Percentiles rank a stretch among this genome's conserved stretches.
phyloP scores from a whole-genome alignment of 768 basidiomycete genomes.

The Tulasnella sp. region DNA sequence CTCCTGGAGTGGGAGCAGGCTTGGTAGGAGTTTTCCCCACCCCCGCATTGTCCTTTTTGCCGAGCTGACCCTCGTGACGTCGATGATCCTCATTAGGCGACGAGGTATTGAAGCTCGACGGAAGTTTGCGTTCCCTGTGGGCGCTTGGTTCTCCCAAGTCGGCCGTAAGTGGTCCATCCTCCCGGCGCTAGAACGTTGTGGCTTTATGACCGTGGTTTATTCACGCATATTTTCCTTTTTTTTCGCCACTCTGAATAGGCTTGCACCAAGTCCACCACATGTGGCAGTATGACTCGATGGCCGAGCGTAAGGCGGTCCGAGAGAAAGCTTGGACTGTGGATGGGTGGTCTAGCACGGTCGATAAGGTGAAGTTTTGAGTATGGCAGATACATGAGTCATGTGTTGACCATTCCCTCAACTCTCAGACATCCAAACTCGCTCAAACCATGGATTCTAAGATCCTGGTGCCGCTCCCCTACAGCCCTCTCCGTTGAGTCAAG shows the following conservation, averaged over 20 bases:
- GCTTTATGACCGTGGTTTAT: conserved; percentile 30
- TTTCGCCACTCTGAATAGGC: conserved; percentile 37
- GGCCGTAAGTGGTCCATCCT: conserved; percentile 45
- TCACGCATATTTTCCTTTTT: conserved; percentile 41
- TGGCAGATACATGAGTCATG: conserved; percentile 12
- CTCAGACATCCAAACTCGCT: conserved; percentile 82
- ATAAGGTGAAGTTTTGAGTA: conserved; percentile 56
- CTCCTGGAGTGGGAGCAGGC: conserved; percentile 92
- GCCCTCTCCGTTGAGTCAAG: conserved; percentile 68
- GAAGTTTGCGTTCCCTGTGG: conserved; percentile 78
- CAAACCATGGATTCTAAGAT: conserved; percentile 85
- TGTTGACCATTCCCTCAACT: background rate
- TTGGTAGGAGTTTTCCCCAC: conserved; percentile 52
- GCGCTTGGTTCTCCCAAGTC: conserved; percentile 89
- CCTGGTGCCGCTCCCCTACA: conserved; percentile 72
- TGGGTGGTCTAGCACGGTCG: conserved; percentile 93
- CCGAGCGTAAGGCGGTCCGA: conserved; percentile 74
- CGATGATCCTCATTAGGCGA: conserved; percentile 55
- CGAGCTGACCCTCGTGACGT: conserved; percentile 11
- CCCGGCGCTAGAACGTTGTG: no score
- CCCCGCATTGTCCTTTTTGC: background rate
- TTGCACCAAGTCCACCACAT: conserved; percentile 78
- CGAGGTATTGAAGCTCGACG: conserved; percentile 90
- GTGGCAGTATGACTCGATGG: conserved; percentile 82
- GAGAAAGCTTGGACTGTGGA: conserved; percentile 93